These are phyloP conservation scores for Protea cynaroides DNA, from an alignment of 164 flowering plant genomes.

Conservation along the genomic window DNA sequence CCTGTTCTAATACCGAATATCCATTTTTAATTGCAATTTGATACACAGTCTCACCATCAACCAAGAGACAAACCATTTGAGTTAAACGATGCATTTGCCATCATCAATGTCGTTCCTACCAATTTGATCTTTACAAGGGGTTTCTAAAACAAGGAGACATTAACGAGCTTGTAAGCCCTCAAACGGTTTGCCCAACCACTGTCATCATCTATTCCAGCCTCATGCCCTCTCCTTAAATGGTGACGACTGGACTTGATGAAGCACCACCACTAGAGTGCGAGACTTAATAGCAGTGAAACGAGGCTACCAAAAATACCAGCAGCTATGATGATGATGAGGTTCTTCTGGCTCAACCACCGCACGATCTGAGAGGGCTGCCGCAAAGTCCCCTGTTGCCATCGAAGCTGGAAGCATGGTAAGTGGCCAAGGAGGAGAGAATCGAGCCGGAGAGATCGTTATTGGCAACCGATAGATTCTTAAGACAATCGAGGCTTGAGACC, in stretches of 20 bases:
- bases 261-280: slow-evolving; percentile 56
- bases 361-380: slow-evolving; percentile 33
- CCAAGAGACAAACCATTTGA: slow-evolving; percentile 90
- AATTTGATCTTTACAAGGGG: slow-evolving; percentile 61
- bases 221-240: slow-evolving; percentile 12
- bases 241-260: slow-evolving; percentile 18
- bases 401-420: slow-evolving; percentile 11
- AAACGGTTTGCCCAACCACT: slow-evolving; percentile 38
- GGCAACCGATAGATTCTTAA: slow-evolving; percentile 15
- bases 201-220: slow-evolving; percentile 22
- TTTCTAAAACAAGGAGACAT: slow-evolving; percentile 62
- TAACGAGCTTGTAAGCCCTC: slow-evolving; percentile 38
- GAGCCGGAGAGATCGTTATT: no score
- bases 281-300: slow-evolving; percentile 40
- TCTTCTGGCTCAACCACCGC: slow-evolving; percentile 35
- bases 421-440: neutral
- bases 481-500: neutral
- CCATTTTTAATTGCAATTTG: neutral
- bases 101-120: slow-evolving; percentile 63
- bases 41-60: slow-evolving; percentile 69
- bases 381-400: slow-evolving; percentile 37
- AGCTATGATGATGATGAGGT: slow-evolving; percentile 39
- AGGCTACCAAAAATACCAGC: slow-evolving; percentile 59
- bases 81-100: slow-evolving; percentile 80
- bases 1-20: no score